Evolutionary conservation across 768 basidiomycete species (phyloP).

Genomic region (Tylopilus vinaceipallidus): DNA sequence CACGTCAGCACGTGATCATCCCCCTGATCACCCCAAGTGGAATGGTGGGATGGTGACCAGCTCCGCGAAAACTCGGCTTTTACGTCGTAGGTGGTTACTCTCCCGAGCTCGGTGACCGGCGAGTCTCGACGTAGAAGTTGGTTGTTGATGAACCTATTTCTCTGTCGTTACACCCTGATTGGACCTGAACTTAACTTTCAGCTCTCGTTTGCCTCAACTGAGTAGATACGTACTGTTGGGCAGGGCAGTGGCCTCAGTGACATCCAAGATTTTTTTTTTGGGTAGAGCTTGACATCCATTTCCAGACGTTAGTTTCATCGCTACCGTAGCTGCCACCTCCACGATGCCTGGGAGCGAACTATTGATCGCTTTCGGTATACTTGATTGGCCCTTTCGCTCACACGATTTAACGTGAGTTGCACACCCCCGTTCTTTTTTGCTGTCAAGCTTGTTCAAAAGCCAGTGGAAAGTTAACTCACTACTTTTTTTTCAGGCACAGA

Average conservation of each 20-base stretch:
- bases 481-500: slow-evolving; percentile 1
- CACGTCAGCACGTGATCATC: neutral
- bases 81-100: neutral
- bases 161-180: neutral
- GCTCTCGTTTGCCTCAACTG: slow-evolving; percentile 1
- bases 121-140: neutral
- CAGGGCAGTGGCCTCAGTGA: neutral
- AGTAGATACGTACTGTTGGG: neutral
- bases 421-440: neutral
- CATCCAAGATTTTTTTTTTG: neutral
- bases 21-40: neutral
- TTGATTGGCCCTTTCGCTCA: neutral
- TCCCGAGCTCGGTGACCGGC: neutral
- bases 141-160: neutral
- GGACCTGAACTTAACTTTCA: slow-evolving; percentile 5
- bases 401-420: slow-evolving; percentile 1
- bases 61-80: neutral
- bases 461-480: neutral
- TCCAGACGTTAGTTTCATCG: neutral
- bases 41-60: neutral
- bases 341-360: neutral
- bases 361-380: neutral
- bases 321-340: neutral
- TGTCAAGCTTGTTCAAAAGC: neutral
- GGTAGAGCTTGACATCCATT: neutral